Evolutionary conservation across 2,329 filamentous ascomycete genomes (phyloP).

Genomic region (Ceratocystis cubensis): DNA sequence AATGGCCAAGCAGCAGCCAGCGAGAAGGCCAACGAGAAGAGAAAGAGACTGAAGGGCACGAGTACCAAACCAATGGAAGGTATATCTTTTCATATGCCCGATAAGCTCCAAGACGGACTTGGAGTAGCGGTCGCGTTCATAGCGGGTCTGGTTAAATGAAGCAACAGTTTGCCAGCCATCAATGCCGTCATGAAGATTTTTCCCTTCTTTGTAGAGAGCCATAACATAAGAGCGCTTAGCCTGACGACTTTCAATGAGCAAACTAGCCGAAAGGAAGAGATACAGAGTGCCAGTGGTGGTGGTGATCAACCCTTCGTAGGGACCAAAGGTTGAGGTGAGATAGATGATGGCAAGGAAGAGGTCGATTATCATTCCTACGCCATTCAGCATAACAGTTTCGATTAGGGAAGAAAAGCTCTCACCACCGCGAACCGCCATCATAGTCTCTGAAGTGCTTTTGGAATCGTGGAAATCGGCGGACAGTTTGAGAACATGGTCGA

Average conservation of each 20-base stretch:
- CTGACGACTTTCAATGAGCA: conserved; percentile 39
- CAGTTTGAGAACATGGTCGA: conserved; percentile 47
- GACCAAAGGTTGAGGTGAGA: conserved; percentile 44
- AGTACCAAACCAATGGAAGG: conserved; percentile 22
- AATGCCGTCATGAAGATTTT: conserved; percentile 43
- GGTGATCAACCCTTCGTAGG: conserved; percentile 51
- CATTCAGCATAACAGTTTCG: conserved; percentile 45
- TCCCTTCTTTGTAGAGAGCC: conserved; percentile 43
- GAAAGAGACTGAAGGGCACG: conserved; percentile 46
- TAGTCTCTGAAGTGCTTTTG: conserved; percentile 46
- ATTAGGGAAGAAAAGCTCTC: conserved; percentile 43
- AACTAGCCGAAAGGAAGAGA: conserved; percentile 40
- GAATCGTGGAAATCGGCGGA: conserved; percentile 51
- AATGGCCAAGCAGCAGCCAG: conserved; percentile 46
- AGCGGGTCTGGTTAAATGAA: conserved; percentile 46
- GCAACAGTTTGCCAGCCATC: conserved; percentile 48
- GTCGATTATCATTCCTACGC: conserved; percentile 49
- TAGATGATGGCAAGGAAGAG: conserved; percentile 47
- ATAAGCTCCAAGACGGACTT: conserved; percentile 31
- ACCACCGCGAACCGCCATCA: conserved; percentile 44
- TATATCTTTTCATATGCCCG: conserved; percentile 12
- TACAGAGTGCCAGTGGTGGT: conserved; percentile 46
- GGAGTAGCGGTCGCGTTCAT: conserved; percentile 43
- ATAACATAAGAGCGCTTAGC: conserved; percentile 40
- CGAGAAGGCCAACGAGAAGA: conserved; percentile 56